Conservation (phyloP, 106 monocot species). For the Dendrobium chrysotoxum region DNA sequence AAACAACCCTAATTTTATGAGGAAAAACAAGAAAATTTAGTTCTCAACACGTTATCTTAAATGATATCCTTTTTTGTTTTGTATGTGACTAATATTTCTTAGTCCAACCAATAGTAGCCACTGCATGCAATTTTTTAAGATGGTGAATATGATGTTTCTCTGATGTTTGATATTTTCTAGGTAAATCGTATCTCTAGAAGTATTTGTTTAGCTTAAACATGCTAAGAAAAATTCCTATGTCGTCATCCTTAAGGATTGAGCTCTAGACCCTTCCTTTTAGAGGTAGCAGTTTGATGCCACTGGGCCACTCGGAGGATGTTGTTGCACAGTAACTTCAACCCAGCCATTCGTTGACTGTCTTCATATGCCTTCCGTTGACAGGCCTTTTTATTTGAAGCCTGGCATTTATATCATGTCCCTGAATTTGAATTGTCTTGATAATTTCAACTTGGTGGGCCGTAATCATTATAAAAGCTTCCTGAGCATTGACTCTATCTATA, state of each 20-base stretch:
- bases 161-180: not conserved
- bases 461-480: not conserved
- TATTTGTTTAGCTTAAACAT: not conserved
- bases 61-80: no score
- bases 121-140: not conserved
- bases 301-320: no score
- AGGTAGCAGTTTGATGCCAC: not conserved
- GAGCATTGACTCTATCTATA: not conserved
- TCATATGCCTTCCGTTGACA: not conserved
- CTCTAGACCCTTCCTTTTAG: not conserved
- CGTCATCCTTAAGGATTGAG: not conserved
- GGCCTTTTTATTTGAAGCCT: not conserved
- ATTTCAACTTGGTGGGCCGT: not conserved
- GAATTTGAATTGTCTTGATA: not conserved
- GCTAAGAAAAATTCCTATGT: not conserved
- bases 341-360: not conserved
- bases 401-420: not conserved
- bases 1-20: not conserved
- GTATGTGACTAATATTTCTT: no score
- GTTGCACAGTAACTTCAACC: not conserved
- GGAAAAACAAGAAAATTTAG: not conserved
- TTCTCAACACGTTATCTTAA: not conserved
- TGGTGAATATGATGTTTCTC: not conserved
- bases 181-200: not conserved
- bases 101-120: not conserved